Conservation (phyloP, 306 rosid species). For the Prosopis cineraria region DNA sequence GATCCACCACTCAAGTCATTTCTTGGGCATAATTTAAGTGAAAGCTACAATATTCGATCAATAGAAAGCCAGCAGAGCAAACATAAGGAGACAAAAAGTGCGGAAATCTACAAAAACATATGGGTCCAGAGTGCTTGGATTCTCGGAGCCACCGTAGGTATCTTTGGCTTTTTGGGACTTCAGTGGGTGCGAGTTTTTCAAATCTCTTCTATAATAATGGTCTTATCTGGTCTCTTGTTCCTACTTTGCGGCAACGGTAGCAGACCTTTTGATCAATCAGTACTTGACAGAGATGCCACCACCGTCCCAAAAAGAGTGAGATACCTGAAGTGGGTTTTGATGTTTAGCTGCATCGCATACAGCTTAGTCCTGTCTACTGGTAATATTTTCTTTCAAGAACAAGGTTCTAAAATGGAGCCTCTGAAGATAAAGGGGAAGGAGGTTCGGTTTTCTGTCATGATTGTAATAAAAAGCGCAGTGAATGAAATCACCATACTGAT, state of each 20-base stretch:
- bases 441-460: not conserved
- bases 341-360: not conserved
- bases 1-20: slow-evolving; percentile 4
- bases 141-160: slow-evolving; percentile 1
- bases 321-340: not conserved
- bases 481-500: not conserved
- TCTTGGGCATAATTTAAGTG: not conserved
- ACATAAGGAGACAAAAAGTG: no score
- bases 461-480: not conserved
- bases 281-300: not conserved
- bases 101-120: not conserved
- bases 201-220: not conserved
- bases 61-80: no score
- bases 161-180: not conserved
- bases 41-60: no score
- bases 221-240: not conserved
- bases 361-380: not conserved
- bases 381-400: not conserved
- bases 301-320: not conserved
- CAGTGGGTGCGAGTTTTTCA: not conserved
- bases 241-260: not conserved
- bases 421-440: not conserved
- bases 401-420: not conserved
- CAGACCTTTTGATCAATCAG: not conserved
- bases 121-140: not conserved